Base-by-base conservation (phyloP, 257 asterid genomes). In the Coffea eugenioides region DNA sequence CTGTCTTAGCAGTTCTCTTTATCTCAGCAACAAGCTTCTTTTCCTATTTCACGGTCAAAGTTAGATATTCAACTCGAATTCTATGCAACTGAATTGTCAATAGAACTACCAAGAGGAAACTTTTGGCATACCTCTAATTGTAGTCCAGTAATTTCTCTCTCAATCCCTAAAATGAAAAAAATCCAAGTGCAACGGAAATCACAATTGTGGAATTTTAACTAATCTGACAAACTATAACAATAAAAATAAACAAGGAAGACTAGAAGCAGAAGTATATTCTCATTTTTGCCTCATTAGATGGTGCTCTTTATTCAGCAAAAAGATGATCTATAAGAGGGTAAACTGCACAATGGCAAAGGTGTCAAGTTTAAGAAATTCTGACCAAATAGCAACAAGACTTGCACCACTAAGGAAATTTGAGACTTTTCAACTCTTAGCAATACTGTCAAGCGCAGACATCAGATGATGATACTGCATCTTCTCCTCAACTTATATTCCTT, bases 1-100 rank as follows among this genome's bases (percentile, higher is more conserved):
- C 99, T n/a, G 97, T 87, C 88, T 95, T 95, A 51, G 99, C 99
- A 68, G 96, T 92, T 87, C 85, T 95, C 87, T 95, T 95, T 64
- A 95, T 95, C 90, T 95, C 99, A 62, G 96, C 94, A 70, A 93
- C 97, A 77, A 95, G 99, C 85, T 84, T 89, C 85, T 91, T 95
- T 84, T 95, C 99, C 99, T 95, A 94, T 79, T 83, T 78, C 80
- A 81, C 49, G 27, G 84, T 78, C 49, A 41, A 64, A 39, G 71
- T 52, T 16, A 64, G 43, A 76, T 79, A 67, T 72, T 49, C 68
- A 14, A 67, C 74, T 49, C 68, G 11, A 67, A 74, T 49, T 48
- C 25, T 46, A 76, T 21, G 51, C 52, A 36, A 73, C 5, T 5
- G 31, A 39, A 64, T 21, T 61, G 64, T 41, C 66, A 73, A 69